Evolutionary conservation across 1,284 basidiomycete genomes (phyloP), one percentile per base, ranked within the genome.

Genomic region (Tylopilus sp.): DNA sequence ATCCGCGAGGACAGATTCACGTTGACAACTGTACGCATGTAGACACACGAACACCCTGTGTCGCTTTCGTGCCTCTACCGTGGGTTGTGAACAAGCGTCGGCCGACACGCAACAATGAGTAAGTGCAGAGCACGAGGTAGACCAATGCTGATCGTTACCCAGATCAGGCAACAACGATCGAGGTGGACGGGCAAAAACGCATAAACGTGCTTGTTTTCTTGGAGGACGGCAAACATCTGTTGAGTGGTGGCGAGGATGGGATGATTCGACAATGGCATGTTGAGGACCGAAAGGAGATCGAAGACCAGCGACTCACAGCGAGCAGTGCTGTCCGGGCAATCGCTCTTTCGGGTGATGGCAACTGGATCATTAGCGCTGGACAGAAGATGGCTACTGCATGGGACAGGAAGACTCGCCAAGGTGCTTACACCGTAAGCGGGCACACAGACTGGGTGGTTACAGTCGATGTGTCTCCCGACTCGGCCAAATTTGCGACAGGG

Each of bases 261-360:
- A 25, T 29, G 19, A 49, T 49, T 4, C 31, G 45, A 15, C 48
- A 48, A 11, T 49, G 48, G 48, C 18, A 36, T 7, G 13, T 38
- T 12, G 11, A 18, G 3, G 48, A 39, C 6, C 30, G 48, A 12
- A 19, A 12, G 19, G 36, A 49, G 36, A 30, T 48, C 5, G 41
- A 28, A 21, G 43, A 48, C 13, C 4, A 25, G 31, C 21, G 3
- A 8, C n/a, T 48, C n/a, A 26, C 13, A 3, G 15, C 37, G 4
- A 12, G 18, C 2, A 18, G 35, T 8, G 11, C 18, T 18, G 35
- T 36, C 35, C n/a, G 12, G 2, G 35, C 35, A 7, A 48, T 49
- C 19, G 31, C n/a, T n/a, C 31, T 49, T 8, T 48, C 48, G 5
- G 2, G 21, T 10, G 28, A 49, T 26, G 33, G 30, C 4, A 48